Conservation (phyloP, 768 basidiomycete genomes). For the Kwoniella sp. region DNA sequence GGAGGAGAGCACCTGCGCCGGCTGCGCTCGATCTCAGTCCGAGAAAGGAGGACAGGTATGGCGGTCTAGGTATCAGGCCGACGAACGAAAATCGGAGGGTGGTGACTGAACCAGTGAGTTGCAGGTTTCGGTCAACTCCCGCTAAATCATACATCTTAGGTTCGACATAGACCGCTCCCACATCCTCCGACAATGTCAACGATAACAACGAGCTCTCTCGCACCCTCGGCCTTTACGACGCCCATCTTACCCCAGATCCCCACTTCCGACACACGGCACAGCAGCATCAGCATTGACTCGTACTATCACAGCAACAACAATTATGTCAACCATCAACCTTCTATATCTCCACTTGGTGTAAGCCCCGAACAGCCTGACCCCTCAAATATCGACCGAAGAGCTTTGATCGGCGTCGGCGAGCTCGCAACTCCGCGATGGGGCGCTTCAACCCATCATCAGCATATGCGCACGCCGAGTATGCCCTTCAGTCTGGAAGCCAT, state of each 20-base stretch:
- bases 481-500: constrained; percentile 46
- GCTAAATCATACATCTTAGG: constrained; percentile 2
- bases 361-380: constrained; percentile 51
- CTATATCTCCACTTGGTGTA: constrained; percentile 20
- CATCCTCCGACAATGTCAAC: constrained; percentile 5
- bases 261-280: background rate
- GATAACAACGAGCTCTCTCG: constrained; percentile 2
- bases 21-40: constrained; percentile 48
- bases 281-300: constrained; percentile 27
- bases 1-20: constrained; percentile 45
- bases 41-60: constrained; percentile 25
- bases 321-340: too few relatives aligned
- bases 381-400: constrained; percentile 68
- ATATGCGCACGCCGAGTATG: constrained; percentile 47
- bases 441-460: constrained; percentile 43
- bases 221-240: constrained; percentile 16
- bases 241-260: constrained; percentile 14
- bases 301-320: constrained; percentile 18
- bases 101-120: constrained; percentile 35
- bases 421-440: constrained; percentile 93
- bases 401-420: constrained; percentile 92
- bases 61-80: constrained; percentile 20
- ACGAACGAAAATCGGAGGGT: constrained; percentile 22
- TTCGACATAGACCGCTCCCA: constrained; percentile 18
- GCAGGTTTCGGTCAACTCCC: background rate